phyloP scores from a whole-genome alignment of 257 asterid genomes.

The Solanum acaule region DNA sequence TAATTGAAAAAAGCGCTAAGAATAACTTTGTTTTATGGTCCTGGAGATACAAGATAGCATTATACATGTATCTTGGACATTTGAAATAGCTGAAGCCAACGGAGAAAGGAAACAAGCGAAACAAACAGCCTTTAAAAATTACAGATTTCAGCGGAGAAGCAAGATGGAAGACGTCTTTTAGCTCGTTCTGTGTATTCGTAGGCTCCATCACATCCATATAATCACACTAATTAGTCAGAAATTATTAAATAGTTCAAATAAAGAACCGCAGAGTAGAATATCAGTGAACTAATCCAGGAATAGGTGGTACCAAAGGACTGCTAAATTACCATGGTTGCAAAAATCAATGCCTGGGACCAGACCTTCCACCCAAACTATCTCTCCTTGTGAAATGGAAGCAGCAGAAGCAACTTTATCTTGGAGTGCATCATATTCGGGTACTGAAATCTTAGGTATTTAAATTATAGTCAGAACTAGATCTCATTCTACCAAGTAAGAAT shows the following conservation, averaged over 20 bases:
- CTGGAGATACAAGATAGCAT: background rate
- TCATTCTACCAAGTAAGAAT: background rate
- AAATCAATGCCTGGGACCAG: slow-evolving; percentile 98
- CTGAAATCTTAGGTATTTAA: slow-evolving; percentile 3
- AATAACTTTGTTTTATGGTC: background rate
- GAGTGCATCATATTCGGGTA: background rate
- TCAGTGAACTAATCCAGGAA: background rate
- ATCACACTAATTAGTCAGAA: background rate
- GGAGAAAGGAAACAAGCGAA: background rate
- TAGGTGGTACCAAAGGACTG: background rate
- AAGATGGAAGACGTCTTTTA: background rate
- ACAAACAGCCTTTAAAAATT: background rate
- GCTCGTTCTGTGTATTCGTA: background rate
- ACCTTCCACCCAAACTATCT: slow-evolving; percentile 78
- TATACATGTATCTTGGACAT: background rate
- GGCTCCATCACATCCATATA: background rate
- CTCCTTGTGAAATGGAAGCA: slow-evolving; percentile 35
- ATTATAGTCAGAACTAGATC: background rate
- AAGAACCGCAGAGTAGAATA: background rate
- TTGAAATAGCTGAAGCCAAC: background rate
- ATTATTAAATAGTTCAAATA: background rate
- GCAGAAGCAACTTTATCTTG: slow-evolving; percentile 33
- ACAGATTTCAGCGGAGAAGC: background rate
- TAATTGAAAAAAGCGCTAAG: background rate
- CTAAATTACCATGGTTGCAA: slow-evolving; percentile 86